A percentile compares a stretch with the other conserved stretches of the same genome.
phyloP scores from a whole-genome alignment of 192 early-diverging fungal genomes.

The Coemansia sp. region DNA sequence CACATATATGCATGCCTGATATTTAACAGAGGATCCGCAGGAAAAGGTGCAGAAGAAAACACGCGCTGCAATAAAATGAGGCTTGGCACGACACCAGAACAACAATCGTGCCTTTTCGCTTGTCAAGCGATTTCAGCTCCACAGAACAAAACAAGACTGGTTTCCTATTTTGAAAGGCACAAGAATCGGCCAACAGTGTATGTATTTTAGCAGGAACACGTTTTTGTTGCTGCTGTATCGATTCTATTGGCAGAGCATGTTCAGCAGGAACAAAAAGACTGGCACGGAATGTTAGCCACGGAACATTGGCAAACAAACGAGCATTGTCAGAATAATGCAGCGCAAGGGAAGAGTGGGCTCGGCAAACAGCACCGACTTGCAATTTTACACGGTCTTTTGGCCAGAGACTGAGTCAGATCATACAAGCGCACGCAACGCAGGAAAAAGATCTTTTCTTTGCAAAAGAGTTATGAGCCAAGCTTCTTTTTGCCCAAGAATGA shows the following conservation, averaged over 20 bases:
- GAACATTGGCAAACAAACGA: not conserved
- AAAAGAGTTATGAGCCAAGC: not conserved
- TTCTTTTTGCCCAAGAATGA: not conserved
- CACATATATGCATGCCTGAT: not conserved
- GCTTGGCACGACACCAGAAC: not conserved
- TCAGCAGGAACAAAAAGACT: constrained; percentile 4
- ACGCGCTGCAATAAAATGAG: not conserved
- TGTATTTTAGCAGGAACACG: not conserved
- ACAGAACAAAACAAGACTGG: not conserved
- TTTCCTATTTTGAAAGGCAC: not conserved
- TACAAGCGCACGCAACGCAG: not conserved
- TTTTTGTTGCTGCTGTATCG: not conserved
- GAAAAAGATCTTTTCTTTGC: not conserved
- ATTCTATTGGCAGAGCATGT: constrained; percentile 1
- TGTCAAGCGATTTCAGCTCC: not conserved
- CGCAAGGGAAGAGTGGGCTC: too few species aligned
- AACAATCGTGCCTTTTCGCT: not conserved
- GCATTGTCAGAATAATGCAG: too few species aligned
- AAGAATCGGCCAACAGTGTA: not conserved
- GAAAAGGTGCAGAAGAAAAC: not conserved
- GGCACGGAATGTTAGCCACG: not conserved
- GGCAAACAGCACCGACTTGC: too few species aligned
- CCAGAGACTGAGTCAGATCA: not conserved
- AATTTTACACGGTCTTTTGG: too few species aligned
- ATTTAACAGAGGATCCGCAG: not conserved